Percentiles rank a stretch among this genome's conserved stretches.
These are phyloP conservation scores for Boletus edulis DNA, from an alignment of 768 basidiomycete genomes.

Conservation along the genomic window DNA sequence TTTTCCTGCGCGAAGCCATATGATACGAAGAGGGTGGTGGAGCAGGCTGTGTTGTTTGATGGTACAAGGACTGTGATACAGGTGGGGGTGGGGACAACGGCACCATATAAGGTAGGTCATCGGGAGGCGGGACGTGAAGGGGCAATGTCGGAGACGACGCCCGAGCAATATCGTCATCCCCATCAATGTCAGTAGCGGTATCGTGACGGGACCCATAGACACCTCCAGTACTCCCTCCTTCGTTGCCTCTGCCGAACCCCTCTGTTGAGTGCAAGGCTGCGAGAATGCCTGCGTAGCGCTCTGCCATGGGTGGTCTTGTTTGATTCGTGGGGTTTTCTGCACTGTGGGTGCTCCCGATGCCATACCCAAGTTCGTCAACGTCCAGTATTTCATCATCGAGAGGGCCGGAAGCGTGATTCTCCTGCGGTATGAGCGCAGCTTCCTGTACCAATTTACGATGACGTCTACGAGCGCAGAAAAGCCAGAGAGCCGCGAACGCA, in stretches of 20 bases:
- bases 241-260: slow-evolving; percentile 13
- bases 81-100: slow-evolving; percentile 28
- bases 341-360: not conserved
- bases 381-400: slow-evolving; percentile 24
- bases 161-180: slow-evolving; percentile 8
- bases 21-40: slow-evolving; percentile 30
- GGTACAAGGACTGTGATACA: not conserved
- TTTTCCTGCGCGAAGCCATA: slow-evolving; percentile 12
- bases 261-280: slow-evolving; percentile 21
- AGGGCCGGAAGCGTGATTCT: slow-evolving; percentile 12
- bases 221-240: slow-evolving; percentile 26
- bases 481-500: slow-evolving; percentile 28
- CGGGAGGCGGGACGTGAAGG: slow-evolving; percentile 7
- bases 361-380: slow-evolving; percentile 11
- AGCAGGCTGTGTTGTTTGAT: slow-evolving; percentile 6
- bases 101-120: slow-evolving; percentile 15
- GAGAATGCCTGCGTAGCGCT: slow-evolving; percentile 28
- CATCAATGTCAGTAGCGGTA: slow-evolving; percentile 6
- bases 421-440: slow-evolving; percentile 8
- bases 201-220: slow-evolving; percentile 25
- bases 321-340: not conserved
- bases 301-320: slow-evolving; percentile 12
- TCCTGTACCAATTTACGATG: slow-evolving; percentile 24
- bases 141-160: slow-evolving; percentile 27
- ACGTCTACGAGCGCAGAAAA: slow-evolving; percentile 32